Base-by-base conservation (phyloP, 345 rosid genomes). In the Heritiera littoralis region DNA sequence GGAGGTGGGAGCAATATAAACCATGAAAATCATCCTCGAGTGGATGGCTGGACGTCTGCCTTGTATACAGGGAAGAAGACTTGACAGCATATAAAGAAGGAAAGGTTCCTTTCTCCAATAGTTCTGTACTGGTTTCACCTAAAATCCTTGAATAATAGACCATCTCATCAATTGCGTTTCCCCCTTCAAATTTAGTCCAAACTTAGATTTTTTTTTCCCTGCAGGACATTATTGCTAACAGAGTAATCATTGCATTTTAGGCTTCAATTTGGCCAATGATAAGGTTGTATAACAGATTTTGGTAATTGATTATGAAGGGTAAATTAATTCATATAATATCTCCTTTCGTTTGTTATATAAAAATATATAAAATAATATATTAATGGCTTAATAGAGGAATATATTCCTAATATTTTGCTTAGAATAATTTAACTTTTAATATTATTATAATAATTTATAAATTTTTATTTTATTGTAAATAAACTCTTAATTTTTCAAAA, bases 101-200 rank as follows among this genome's bases (percentile, higher is more conserved):
- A 52, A 74, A n/a, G 41, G 75, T 66, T 79, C 38, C 66, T 45
- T 23, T 78, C 76, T 66, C 41, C 48, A 3, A 35, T 75, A 41
- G 23, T 67, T 60, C 38, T 35, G 38, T 35, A 35, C 3, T 35
- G 75, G 75, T 18, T 78, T 68, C 76, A 74, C 84, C 81, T 38
- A 78, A 46, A 66, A 67, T 78, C 69, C 70, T 68, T 45, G 12
- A 66, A 56, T 58, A 17, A 9, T 77, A 48, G 79, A 65, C 74
- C 79, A 76, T 82, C 46, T 77, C 75, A 67, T 77, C 72, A 6
- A 73, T 6, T 66, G 3, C 38, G 20, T 9, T 13, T 49, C 9
- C 51, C 63, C 54, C 64, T 59, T 18, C 35, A 41, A 32, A 58
- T 8, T 28, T 63, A 7, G 41, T 28, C 52, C 48, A 74, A 71